phyloP scores from a whole-genome alignment of 2,329 filamentous ascomycete species.

The Apiospora kogelbergensis region DNA sequence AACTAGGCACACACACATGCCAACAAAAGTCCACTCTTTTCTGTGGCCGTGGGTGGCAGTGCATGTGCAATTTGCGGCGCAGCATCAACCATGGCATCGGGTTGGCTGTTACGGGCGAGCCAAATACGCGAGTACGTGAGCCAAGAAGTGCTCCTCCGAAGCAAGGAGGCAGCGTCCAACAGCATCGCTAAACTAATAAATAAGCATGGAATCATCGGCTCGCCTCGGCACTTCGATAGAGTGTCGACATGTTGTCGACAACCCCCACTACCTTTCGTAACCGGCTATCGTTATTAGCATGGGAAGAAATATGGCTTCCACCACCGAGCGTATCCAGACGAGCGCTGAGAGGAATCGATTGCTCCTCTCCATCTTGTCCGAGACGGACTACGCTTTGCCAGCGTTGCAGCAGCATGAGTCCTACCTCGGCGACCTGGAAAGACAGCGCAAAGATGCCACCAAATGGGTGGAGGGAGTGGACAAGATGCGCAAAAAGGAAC shows the following conservation, averaged over 20 bases:
- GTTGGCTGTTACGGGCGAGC: neutral
- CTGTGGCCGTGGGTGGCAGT: neutral
- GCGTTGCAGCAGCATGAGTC: conserved; percentile 44
- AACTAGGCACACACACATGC: too few relatives aligned
- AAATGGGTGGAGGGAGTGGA: conserved; percentile 40
- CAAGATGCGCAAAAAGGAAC: conserved; percentile 43
- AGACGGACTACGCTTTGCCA: conserved; percentile 49
- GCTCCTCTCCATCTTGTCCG: conserved; percentile 45
- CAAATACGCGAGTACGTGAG: neutral
- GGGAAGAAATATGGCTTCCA: neutral
- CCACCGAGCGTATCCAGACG: conserved; percentile 37
- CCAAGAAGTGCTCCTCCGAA: neutral
- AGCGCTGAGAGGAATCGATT: conserved; percentile 41
- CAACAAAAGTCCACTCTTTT: neutral
- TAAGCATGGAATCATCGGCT: neutral
- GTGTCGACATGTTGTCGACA: neutral
- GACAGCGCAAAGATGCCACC: conserved; percentile 36
- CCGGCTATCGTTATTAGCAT: neutral
- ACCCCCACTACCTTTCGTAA: neutral
- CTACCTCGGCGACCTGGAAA: conserved; percentile 46
- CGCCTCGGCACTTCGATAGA: neutral
- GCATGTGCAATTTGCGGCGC: neutral
- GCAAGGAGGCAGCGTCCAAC: neutral
- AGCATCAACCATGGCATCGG: neutral
- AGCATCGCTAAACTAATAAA: neutral